Percentiles rank a stretch among this genome's conserved stretches.
phyloP scores from a whole-genome alignment of 106 monocot genomes.

The Platanthera guangdongensis region DNA sequence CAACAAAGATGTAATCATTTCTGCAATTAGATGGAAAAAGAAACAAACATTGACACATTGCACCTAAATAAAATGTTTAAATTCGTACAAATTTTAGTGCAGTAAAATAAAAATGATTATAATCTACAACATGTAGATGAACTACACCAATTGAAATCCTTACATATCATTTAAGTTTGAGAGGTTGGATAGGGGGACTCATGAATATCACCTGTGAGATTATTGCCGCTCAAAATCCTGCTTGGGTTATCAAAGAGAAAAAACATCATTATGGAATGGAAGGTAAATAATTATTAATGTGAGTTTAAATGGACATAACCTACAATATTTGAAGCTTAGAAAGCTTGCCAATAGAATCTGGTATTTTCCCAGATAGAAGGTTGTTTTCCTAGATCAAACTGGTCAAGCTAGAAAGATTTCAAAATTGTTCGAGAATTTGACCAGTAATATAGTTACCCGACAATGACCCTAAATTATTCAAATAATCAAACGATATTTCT shows the following conservation, averaged over 20 bases:
- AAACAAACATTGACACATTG: not conserved
- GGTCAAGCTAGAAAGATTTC: no score
- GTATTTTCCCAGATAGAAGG: no score
- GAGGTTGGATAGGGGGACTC: slow-evolving; percentile 57
- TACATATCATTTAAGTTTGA: slow-evolving; percentile 59
- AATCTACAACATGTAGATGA: not conserved
- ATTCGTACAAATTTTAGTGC: not conserved
- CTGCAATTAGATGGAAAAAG: slow-evolving; percentile 5
- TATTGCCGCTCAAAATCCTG: slow-evolving; percentile 81
- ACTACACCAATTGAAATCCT: slow-evolving; percentile 14
- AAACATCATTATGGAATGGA: slow-evolving; percentile 1
- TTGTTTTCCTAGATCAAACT: no score
- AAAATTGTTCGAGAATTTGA: no score
- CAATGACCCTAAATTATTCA: no score
- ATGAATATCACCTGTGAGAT: slow-evolving; percentile 71
- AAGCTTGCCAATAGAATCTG: slow-evolving; percentile 76
- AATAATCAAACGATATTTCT: no score
- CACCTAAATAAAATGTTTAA: not conserved
- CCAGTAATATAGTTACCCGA: no score
- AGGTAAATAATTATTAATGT: not conserved
- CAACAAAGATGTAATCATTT: slow-evolving; percentile 7
- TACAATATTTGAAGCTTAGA: slow-evolving; percentile 74
- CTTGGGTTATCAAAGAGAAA: not conserved
- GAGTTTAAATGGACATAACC: slow-evolving; percentile 1
- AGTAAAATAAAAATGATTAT: not conserved